Evolutionary conservation across 2,329 filamentous ascomycete genomes (phyloP), one percentile per base, ranked within the genome.

Genomic region (Fusarium odoratissimum): DNA sequence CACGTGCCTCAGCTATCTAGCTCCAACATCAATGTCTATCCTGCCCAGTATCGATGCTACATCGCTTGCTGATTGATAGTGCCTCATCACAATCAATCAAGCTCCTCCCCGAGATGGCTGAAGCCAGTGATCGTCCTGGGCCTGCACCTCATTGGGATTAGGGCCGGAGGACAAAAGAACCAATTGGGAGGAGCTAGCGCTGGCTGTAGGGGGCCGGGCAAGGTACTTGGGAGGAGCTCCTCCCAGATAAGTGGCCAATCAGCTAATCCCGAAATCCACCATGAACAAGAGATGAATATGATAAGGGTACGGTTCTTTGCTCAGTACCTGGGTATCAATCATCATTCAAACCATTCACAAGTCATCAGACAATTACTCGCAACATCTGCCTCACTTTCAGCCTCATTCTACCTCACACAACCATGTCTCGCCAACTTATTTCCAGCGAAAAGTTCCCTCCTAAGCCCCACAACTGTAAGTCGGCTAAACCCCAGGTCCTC

Each of bases 401-500:
- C 28, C 42, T 44, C 30, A 33, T 14, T 13, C 13, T 7, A 17
- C 31, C 14, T 13, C 13, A 45, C 41, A 14, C 61, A 67, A 78
- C 52, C 64, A 85, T 85, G 84, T 85, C 84, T 57, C 83, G 84
- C 64, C 77, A 85, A 77, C 80, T 85, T 58, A 85, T 85, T 67
- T 84, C 81, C 58, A 84, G 81, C 78, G 83, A 83, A 28, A 84
- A 85, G 72, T 85, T 85, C 71, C 84, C 83, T 48, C 75, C 82
- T 30, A 85, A 85, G 78, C 83, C 83, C 57, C 84, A 85, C 75
- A 85, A 85, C 77, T 83, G 83, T 83, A 69, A 76, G 79, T 71
- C 30, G 13, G 6, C 41, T 25, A 37, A 57, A 57, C 12, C 42
- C 40, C 12, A 17, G 11, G 9, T 7, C 41, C 31, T 46, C 23